Evolutionary conservation across 495 filamentous ascomycete genomes (phyloP).

Genomic region (Glonium stellatum): DNA sequence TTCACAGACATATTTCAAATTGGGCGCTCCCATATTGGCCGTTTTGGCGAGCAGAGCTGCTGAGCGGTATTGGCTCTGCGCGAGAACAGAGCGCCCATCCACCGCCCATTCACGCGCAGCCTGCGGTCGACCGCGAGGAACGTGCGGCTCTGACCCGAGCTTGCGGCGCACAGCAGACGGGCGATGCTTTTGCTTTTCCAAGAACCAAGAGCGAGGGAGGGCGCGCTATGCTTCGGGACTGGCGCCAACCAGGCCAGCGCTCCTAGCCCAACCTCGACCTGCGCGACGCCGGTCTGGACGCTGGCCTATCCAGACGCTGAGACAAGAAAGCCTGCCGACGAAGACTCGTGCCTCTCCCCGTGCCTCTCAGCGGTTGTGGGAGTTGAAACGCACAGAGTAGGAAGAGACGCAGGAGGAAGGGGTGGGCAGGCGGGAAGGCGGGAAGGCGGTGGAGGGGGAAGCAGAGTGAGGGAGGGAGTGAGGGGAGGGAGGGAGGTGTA

Average conservation of each 20-base stretch:
- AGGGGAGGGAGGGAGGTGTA: no score
- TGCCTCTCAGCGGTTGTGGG: background rate
- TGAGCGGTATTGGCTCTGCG: background rate
- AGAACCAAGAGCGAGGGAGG: conserved; percentile 14
- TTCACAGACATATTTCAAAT: conserved; percentile 1
- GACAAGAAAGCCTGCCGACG: conserved; percentile 14
- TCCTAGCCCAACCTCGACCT: background rate
- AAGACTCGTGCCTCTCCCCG: background rate
- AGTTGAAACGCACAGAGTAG: background rate
- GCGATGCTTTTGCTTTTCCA: conserved; percentile 19
- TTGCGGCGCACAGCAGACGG: conserved; percentile 16
- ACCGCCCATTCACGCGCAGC: background rate
- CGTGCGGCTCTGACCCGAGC: conserved; percentile 23
- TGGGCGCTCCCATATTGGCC: background rate
- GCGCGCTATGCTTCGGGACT: conserved; percentile 18
- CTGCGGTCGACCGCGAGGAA: background rate
- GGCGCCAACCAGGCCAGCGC: conserved; percentile 20
- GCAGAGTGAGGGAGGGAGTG: no score
- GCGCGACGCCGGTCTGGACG: conserved; percentile 27
- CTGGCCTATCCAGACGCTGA: conserved; percentile 7
- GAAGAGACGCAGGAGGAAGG: background rate
- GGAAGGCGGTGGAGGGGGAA: no score
- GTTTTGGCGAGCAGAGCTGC: conserved; percentile 2
- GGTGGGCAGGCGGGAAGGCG: no score
- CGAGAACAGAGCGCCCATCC: background rate